Evolutionary conservation across 257 asterid species (phyloP), one percentile per base, ranked within the genome.

Genomic region (Jaltomata sinuosa): DNA sequence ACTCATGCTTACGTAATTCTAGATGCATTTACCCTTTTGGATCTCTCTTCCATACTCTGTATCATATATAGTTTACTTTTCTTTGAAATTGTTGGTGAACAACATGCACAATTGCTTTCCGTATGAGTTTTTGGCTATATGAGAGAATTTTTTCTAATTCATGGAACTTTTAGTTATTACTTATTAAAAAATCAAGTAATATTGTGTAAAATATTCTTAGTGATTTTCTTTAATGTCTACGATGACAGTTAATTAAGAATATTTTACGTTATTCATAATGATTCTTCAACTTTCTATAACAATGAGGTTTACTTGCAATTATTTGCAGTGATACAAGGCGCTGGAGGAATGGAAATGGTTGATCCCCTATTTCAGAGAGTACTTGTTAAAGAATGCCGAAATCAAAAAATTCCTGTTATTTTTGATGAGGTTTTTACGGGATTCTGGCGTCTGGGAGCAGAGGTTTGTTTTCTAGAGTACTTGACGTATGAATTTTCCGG

Each of bases 361-460:
- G 99, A 97, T 90, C 99, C 98, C 79, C 91, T 97, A 25, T 97
- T 94, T 87, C 99, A 97, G 87, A 93, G 98, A 15, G 85, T 92
- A 87, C 99, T 97, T 86, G 95, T 93, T 32, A 90, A 76, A 86
- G 99, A 94, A 91, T 97, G 99, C 89, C 92, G 86, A 88, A 59
- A 61, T 68, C 91, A 86, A 64, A 95, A 90, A 84, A 91, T 97
- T 86, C 98, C 99, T 9, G 97, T 95, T 88, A 94, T 97, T 67
- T 97, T 94, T 81, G 98, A 97, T 79, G 99, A 97, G 88, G 98
- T 97, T 71, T 95, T 97, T 88, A 97, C 98, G 79, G 99, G 99
- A 86, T 97, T 97, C 86, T 95, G 99, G 99, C 99, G 97, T 78
- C 98, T 97, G 40, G 98, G 98, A 80, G 88, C 90, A 80, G 98